Evolutionary conservation across 352 stramenopile genomes (phyloP), one percentile per base, ranked within the genome.

Genomic region (Pythium myriotylum): DNA sequence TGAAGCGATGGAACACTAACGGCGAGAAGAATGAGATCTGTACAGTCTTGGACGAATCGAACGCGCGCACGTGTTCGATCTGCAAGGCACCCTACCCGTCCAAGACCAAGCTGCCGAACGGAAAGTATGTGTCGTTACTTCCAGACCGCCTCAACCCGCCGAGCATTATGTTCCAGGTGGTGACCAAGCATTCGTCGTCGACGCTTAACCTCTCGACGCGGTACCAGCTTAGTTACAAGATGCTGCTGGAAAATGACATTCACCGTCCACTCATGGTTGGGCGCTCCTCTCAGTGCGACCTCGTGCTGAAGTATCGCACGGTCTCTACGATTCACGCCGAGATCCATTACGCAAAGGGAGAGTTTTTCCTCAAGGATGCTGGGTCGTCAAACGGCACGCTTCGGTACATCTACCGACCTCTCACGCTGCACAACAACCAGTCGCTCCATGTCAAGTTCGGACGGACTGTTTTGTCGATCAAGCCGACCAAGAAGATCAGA

Each of bases 231-330:
- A 95, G 86, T 68, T 95, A 92, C 81, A 95, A 95, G 73, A 95
- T 96, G 71, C 72, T 98, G 14, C 83, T 98, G 67, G 95, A 91
- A 54, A 97, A 92, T 70, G 72, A 97, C 87, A 90, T 96, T 72
- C 67, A 89, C 71, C 77, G 96, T 65, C 78, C 89, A 41, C 79
- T 98, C 9, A 94, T 97, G 69, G 81, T 98, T 14, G 94, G 94
- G 6, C 88, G 94, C 12, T 98, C 92, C 56, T 97, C 92, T 27
- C 90, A 95, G 68, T 97, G 89, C 65, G 92, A 98, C 59, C 84
- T 98, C 58, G 91, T 98, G 47, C 80, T 98, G 22, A 97, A 98
- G 73, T 98, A 98, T 77, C 86, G 92, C 48, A 98, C 94, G 14
- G 92, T 98, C 19, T 97, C 89, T 19, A 97, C 92, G 26, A 95